Conservation (phyloP, 2,329 filamentous ascomycete genomes). For the Pseudocercospora pini-densiflorae region DNA sequence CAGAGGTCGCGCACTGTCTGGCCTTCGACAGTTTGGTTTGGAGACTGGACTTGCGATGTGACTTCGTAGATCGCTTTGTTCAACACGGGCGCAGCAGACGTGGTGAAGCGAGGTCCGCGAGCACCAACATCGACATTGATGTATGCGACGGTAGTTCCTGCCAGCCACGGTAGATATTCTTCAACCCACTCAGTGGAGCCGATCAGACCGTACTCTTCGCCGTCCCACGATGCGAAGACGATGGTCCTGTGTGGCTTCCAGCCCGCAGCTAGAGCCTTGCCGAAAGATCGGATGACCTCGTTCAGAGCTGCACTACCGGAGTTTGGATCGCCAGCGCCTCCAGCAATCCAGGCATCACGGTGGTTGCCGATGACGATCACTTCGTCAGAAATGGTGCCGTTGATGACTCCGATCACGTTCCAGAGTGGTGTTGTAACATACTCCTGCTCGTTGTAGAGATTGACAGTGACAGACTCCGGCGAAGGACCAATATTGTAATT, state of each 20-base stretch:
- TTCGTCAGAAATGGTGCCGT: conserved; percentile 82
- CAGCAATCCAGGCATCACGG: conserved; percentile 85
- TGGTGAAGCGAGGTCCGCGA: conserved; percentile 65
- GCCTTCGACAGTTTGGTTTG: conserved; percentile 73
- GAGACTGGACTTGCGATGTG: conserved; percentile 62
- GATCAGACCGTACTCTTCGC: conserved; percentile 80
- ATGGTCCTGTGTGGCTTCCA: conserved; percentile 90
- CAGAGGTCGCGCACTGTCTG: conserved; percentile 71
- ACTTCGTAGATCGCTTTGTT: conserved; percentile 73
- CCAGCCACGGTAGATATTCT: conserved; percentile 82
- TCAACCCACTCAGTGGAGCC: conserved; percentile 95
- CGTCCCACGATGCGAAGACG: conserved; percentile 75
- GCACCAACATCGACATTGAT: conserved; percentile 83
- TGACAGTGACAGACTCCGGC: conserved; percentile 65
- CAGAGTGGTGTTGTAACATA: conserved; percentile 56
- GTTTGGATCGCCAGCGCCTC: conserved; percentile 83
- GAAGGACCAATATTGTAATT: conserved; percentile 85
- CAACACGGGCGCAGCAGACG: conserved; percentile 74
- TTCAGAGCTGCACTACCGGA: conserved; percentile 79
- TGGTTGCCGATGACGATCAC: conserved; percentile 92
- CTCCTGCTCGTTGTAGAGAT: conserved; percentile 56
- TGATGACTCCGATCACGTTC: conserved; percentile 90
- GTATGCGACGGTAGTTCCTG: conserved; percentile 74
- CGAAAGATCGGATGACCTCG: conserved; percentile 77
- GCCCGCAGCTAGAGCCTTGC: conserved; percentile 69